Conservation (phyloP, 2,329 filamentous ascomycete genomes). For the Aureobasidium sp. region DNA sequence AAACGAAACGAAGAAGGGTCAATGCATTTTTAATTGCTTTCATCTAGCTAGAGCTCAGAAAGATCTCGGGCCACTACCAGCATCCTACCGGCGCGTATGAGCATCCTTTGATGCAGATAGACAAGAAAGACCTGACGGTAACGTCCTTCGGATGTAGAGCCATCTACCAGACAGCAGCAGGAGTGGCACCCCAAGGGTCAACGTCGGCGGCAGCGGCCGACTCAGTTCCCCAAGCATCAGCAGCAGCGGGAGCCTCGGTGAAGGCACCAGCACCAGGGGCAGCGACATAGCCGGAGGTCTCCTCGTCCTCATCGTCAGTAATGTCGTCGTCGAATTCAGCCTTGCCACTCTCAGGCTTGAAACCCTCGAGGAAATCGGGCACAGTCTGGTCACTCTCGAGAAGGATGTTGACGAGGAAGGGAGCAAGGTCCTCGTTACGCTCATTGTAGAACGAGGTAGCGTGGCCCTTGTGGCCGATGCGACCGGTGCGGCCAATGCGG, state of each 20-base stretch:
- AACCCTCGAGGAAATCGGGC: conserved; percentile 70
- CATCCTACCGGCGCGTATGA: background rate
- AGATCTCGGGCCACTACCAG: background rate
- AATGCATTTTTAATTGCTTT: background rate
- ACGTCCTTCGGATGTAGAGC: background rate
- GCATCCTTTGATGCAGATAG: background rate
- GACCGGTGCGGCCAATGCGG: conserved; percentile 90
- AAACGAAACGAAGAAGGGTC: background rate
- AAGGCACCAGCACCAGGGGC: conserved; percentile 17
- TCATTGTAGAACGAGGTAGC: conserved; percentile 88
- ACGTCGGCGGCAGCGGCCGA: background rate
- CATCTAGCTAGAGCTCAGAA: background rate
- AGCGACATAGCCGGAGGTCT: conserved; percentile 17
- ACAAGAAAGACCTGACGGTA: background rate
- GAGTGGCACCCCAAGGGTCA: background rate
- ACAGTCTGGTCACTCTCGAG: conserved; percentile 71
- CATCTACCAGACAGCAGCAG: background rate
- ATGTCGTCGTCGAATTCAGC: conserved; percentile 48
- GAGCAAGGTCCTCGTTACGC: conserved; percentile 63
- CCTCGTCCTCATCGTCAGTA: conserved; percentile 34
- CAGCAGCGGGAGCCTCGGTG: conserved; percentile 15
- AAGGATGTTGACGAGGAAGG: conserved; percentile 70
- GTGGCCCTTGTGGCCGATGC: conserved; percentile 79
- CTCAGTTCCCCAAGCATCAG: conserved; percentile 20
- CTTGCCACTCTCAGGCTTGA: conserved; percentile 52